Evolutionary conservation across 2,329 filamentous ascomycete genomes (phyloP), one percentile per base, ranked within the genome.

Genomic region (Ceratocystiopsis minuta): DNA sequence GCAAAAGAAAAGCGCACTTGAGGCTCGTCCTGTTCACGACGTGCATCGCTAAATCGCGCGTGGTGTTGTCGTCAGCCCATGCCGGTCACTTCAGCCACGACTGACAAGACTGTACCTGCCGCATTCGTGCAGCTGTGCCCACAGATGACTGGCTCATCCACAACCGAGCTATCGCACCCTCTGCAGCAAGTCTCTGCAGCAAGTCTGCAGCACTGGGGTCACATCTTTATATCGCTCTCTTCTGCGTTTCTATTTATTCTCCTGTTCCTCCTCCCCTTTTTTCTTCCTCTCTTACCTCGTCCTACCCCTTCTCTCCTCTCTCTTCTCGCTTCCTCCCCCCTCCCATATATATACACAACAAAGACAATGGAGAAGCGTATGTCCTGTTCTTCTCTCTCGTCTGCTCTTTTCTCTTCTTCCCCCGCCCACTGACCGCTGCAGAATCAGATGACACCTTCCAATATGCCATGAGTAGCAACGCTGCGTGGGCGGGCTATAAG

Each of bases 401-500:
- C 11, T 38, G n/a, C 24, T 16, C 33, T 16, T 17, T 40, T 35
- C 7, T 13, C 16, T 33, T 14, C 11, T 24, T 20, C 5, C 10
- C 15, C 34, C 34, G 11, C 17, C 37, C 33, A 6, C 39, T 43
- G 13, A 42, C 37, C 10, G 9, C 35, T 32, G 15, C 41, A 16
- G 9, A n/a, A 15, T 10, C 54, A 63, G 62, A 66, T 64, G 73
- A 79, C 59, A 61, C 65, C 46, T 77, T 78, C 53, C 61, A 69
- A 50, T 69, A 71, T 53, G 74, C 75, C 46, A 59, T 86, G 52
- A 68, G 69, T 60, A 73, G 70, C 51, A 86, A 86, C 63, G 70
- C 73, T 49, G 66, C 75, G 49, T 87, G 80, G 78, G 76, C 78
- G 34, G 64, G 68, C 45, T 72, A 77, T 51, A 77, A 75, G 49